These are phyloP conservation scores for Cudoniella acicularis DNA, from an alignment of 495 filamentous ascomycete genomes.

Conservation along the genomic window DNA sequence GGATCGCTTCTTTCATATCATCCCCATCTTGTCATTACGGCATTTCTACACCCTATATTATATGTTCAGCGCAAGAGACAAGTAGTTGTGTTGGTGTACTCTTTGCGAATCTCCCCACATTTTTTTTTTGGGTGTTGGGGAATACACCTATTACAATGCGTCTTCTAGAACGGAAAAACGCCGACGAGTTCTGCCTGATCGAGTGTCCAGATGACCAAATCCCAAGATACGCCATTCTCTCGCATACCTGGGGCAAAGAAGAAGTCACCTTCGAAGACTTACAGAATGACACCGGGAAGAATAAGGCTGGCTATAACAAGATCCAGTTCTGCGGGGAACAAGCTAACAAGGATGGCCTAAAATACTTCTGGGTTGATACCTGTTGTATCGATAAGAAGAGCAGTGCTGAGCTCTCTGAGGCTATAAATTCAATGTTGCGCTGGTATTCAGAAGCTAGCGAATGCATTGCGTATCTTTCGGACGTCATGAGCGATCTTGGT, in stretches of 20 bases:
- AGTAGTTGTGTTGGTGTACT: too few relatives aligned
- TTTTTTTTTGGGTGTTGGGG: too few relatives aligned
- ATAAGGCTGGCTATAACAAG: constrained; percentile 27
- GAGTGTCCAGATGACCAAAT: constrained; percentile 1
- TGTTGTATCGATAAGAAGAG: constrained; percentile 19
- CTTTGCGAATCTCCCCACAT: too few relatives aligned
- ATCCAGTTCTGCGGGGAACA: constrained; percentile 29
- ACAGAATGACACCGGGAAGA: constrained; percentile 5
- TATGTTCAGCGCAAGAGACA: too few relatives aligned
- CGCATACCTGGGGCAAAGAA: constrained; percentile 25
- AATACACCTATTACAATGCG: too few relatives aligned
- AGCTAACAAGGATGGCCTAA: constrained; percentile 18
- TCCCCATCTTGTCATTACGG: too few relatives aligned
- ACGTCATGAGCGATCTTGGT: not conserved
- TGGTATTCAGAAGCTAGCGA: constrained; percentile 2
- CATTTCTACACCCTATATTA: too few relatives aligned
- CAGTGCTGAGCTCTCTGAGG: constrained; percentile 24
- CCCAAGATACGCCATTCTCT: constrained; percentile 18
- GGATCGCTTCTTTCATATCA: too few relatives aligned
- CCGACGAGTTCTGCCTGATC: constrained; percentile 12
- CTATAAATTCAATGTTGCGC: constrained; percentile 29
- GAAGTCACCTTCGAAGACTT: constrained; percentile 22
- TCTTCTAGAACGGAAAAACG: not conserved
- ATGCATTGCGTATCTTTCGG: constrained; percentile 13
- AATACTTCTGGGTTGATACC: constrained; percentile 22